Conservation (phyloP, 441 rosid species). For the Erodium moschatum region DNA sequence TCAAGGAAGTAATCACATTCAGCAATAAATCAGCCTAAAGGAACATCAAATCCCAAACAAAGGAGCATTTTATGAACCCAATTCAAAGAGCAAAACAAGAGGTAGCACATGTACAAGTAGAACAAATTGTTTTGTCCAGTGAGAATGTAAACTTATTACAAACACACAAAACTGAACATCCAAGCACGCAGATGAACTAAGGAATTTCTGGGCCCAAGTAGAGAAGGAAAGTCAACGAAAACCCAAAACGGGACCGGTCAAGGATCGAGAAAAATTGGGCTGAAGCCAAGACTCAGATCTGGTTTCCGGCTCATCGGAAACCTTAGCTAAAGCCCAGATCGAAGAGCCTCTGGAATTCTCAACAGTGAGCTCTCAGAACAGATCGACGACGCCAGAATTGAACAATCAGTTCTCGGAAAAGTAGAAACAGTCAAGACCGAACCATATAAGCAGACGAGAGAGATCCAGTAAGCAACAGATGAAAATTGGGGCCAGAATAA, state of each 20-base stretch:
- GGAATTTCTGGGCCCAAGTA: background rate
- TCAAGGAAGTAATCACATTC: background rate
- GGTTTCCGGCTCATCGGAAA: background rate
- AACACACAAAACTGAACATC: too few species aligned
- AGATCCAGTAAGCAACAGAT: background rate
- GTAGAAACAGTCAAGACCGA: background rate
- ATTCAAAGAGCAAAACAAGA: too few species aligned
- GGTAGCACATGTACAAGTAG: too few species aligned
- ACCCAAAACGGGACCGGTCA: background rate
- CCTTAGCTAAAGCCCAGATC: background rate
- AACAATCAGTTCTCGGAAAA: background rate
- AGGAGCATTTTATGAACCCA: background rate
- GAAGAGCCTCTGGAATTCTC: background rate
- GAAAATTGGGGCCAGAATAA: too few species aligned
- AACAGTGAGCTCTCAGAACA: background rate
- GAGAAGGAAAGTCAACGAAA: background rate
- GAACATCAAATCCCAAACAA: too few species aligned
- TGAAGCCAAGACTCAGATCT: too few species aligned
- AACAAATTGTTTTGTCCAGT: too few species aligned
- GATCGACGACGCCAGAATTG: background rate
- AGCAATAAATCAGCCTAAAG: background rate
- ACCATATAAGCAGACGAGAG: background rate
- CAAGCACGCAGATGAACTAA: background rate
- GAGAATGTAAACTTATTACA: too few species aligned
- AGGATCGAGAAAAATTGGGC: too few species aligned